Percentiles rank a stretch among this genome's conserved stretches.
phyloP scores from a whole-genome alignment of 495 filamentous ascomycete species.

The Trichoderma reesei region DNA sequence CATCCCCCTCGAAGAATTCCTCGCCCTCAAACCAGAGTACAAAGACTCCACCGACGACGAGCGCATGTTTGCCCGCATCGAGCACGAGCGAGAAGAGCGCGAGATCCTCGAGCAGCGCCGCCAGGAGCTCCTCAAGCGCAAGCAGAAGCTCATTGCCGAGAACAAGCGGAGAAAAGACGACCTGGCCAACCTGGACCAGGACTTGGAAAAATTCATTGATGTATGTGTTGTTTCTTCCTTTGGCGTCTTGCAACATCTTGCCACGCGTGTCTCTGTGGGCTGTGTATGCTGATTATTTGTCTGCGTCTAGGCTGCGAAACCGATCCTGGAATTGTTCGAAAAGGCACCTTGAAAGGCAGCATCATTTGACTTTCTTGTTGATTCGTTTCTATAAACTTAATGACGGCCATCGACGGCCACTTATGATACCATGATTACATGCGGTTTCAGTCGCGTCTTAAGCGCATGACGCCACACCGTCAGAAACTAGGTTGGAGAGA shows the following conservation, averaged over 20 bases:
- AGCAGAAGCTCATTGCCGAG: conserved; percentile 83
- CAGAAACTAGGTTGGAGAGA: no score
- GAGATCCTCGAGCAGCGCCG: conserved; percentile 80
- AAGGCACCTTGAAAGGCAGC: conserved; percentile 44
- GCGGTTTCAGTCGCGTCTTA: neutral
- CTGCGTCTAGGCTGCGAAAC: conserved; percentile 60
- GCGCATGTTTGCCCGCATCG: conserved; percentile 84
- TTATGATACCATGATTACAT: neutral
- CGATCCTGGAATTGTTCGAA: conserved; percentile 74
- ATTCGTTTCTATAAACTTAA: neutral
- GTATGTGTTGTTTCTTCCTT: conserved; percentile 26
- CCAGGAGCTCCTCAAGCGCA: conserved; percentile 77
- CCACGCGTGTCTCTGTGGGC: neutral
- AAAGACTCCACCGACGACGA: conserved; percentile 58
- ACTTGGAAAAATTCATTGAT: conserved; percentile 86
- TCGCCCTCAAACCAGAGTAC: conserved; percentile 67
- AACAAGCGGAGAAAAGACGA: conserved; percentile 95
- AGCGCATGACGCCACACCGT: no score
- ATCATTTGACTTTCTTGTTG: no score
- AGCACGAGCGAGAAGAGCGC: conserved; percentile 79
- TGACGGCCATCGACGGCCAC: neutral
- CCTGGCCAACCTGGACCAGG: conserved; percentile 74
- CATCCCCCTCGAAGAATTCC: conserved; percentile 73
- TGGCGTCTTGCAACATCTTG: no score
- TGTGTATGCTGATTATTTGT: conserved; percentile 7